Evolutionary conservation across 225 moss, liverwort and hornwort genomes (phyloP), one percentile per base, ranked within the genome.

Genomic region (Pseudoscleropodium purum): DNA sequence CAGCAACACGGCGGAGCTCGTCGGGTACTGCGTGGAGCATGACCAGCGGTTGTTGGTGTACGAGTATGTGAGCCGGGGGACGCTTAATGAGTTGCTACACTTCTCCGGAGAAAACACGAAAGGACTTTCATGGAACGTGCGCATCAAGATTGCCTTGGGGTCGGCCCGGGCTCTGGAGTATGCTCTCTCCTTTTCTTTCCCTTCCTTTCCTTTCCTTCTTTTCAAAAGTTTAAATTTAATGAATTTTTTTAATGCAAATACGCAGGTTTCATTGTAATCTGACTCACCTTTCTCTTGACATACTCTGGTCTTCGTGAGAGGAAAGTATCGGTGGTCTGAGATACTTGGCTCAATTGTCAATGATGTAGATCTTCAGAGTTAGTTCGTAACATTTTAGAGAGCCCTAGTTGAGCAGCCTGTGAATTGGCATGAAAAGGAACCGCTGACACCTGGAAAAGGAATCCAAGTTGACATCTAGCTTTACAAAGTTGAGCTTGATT

Each of bases 91-190:
- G 8, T 65, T 91, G 73, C 94, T 97, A 47, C 96, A 97, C 63
- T 89, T 91, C 59, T 89, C 92, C 0, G 90, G 86, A 18, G 96
- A 97, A 7, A 92, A 92, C 39, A 88, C 91, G 19, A 96, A 91
- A 85, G 92, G 89, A 33, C 83, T 97, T 19, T 91, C 96, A 1
- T 97, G 96, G 96, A 95, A 97, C 21, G 90, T 93, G 84, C 94
- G 96, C 47, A 88, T 97, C 19, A 97, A 97, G 87, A 94, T 97
- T 67, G 96, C 96, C 14, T 84, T 97, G 76, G 96, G 96, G 29
- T 92, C 96, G 41, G 96, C 96, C 13, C 92, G 96, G 34, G 96
- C 95, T 79, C 87, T 97, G 6, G 96, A 97, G 96, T 97, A 90
- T 69, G 70, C 81, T 54, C 30, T 62, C 61, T 25, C 72, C 43